Base-by-base conservation (phyloP, 257 asterid species). In the Eucommia ulmoides region DNA sequence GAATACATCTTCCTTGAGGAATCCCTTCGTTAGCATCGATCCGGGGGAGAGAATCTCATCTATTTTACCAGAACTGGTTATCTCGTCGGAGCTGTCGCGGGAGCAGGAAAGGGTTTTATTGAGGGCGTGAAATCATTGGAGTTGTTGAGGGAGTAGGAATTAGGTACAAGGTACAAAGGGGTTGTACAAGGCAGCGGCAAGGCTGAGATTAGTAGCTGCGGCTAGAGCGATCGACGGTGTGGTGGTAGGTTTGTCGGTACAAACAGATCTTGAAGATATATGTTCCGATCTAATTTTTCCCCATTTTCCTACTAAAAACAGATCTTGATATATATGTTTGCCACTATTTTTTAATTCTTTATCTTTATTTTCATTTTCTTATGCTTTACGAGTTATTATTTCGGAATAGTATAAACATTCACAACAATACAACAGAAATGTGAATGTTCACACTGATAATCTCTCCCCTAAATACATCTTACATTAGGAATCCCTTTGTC, bases 1-100 rank as follows among this genome's bases (percentile, higher is more conserved):
- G 98, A 91, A 50, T 91, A 58, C 61, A 93, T 91, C 8, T 91
- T 91, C 68, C 76, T 65, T 52, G 98, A 91, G 41, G 96, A 91
- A 42, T 58, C 96, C 51, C 0, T 38, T 41, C 78, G 69, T 12
- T 88, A 81, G 69, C 96, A 95, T 62, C 81, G 98, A 19, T 78
- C 96, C 1, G 83, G 96, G 96, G 92, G 98, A 0, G 96, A 89
- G 66, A 89, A 89, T 55, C 57, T 89, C 17, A 82, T 96, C 51
- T 89, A 82, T 33, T 85, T 78, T 59, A 89, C 98, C 23, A 94
- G 98, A 0, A 64, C 83, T 29, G 94, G 93, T 0, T 89, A 85
- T 33, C 77, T 89, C 16, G 70, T 69, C 33, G 98, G 96, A 15
- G 75, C 94, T 9, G 59, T 68, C 3, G 61, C 50, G 19, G 98